Percentiles rank a stretch among this genome's conserved stretches.
phyloP scores from a whole-genome alignment of 2,329 filamentous ascomycete genomes.

The Scleromitrula shiraiana region DNA sequence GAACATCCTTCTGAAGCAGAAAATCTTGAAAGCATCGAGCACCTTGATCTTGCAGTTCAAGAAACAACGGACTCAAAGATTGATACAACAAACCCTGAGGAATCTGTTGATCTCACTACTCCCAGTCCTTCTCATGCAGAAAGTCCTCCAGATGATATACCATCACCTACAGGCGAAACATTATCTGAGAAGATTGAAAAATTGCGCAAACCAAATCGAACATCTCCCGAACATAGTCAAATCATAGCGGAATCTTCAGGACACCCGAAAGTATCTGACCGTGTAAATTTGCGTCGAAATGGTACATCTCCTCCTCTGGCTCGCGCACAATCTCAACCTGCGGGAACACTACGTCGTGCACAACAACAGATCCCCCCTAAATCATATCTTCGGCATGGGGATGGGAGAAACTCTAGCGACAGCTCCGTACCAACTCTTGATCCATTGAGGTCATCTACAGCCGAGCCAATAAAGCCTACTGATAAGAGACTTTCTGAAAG shows the following conservation, averaged over 20 bases:
- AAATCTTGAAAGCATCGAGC: conserved; percentile 46
- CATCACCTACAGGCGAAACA: conserved; percentile 16
- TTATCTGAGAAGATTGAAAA: conserved; percentile 27
- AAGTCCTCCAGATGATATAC: neutral
- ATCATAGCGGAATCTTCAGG: conserved; percentile 22
- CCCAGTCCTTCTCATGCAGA: conserved; percentile 5
- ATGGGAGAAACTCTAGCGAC: conserved; percentile 16
- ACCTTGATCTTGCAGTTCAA: conserved; percentile 50
- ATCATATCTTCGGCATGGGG: conserved; percentile 16
- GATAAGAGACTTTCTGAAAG: conserved; percentile 73
- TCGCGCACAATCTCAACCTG: conserved; percentile 30
- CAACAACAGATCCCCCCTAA: conserved; percentile 18
- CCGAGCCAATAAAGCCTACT: conserved; percentile 23
- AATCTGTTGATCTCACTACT: conserved; percentile 7
- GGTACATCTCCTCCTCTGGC: conserved; percentile 27
- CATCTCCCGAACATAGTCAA: conserved; percentile 11
- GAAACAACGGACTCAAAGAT: conserved; percentile 11
- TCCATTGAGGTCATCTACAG: conserved; percentile 18
- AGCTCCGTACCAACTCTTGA: conserved; percentile 17
- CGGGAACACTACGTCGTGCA: conserved; percentile 27
- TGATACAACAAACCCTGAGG: conserved; percentile 11
- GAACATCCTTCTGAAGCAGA: neutral
- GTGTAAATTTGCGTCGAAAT: conserved; percentile 19
- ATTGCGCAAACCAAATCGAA: conserved; percentile 19
- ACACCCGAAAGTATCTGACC: conserved; percentile 28